These are phyloP conservation scores for Kodamaea restingae DNA, from an alignment of 805 yeast genomes.

Conservation along the genomic window DNA sequence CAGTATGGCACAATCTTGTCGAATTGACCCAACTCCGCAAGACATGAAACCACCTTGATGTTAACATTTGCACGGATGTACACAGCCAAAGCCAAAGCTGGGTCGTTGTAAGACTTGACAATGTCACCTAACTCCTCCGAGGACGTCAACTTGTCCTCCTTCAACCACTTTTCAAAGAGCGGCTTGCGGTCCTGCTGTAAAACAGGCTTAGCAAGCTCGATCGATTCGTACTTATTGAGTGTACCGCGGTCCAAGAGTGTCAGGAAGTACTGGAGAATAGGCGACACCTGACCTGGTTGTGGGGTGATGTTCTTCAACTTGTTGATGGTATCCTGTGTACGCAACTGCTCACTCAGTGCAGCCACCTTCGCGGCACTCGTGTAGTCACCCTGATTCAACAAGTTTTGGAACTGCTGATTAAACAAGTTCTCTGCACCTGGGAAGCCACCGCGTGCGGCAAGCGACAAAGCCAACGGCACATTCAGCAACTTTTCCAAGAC, in stretches of 20 bases:
- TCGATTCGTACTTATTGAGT: slow-evolving; percentile 87
- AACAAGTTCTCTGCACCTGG: slow-evolving; percentile 96
- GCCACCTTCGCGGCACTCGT: slow-evolving; percentile 94
- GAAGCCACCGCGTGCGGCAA: slow-evolving; percentile 93
- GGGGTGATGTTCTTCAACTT: slow-evolving; percentile 87
- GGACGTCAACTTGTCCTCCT: slow-evolving; percentile 87
- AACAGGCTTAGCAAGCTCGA: slow-evolving; percentile 93
- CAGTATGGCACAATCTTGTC: slow-evolving; percentile 94
- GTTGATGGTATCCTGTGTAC: slow-evolving; percentile 92
- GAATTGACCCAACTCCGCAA: slow-evolving; percentile 95
- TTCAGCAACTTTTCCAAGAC: slow-evolving; percentile 82
- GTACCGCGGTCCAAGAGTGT: slow-evolving; percentile 90
- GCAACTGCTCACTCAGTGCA: slow-evolving; percentile 86
- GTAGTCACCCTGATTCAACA: slow-evolving; percentile 81
- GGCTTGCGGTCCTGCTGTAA: slow-evolving; percentile 93
- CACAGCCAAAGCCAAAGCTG: slow-evolving; percentile 83
- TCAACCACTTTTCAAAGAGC: slow-evolving; percentile 92
- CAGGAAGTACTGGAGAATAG: slow-evolving; percentile 87
- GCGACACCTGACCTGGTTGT: slow-evolving; percentile 91
- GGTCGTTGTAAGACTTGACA: slow-evolving; percentile 77
- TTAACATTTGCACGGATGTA: slow-evolving; percentile 80
- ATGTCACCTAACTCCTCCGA: slow-evolving; percentile 98
- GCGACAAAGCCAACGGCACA: slow-evolving; percentile 76
- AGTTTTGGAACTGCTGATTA: slow-evolving; percentile 84
- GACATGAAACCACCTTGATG: slow-evolving; percentile 82